phyloP scores from a whole-genome alignment of 495 filamentous ascomycete genomes.

The Penicillium roqueforti region DNA sequence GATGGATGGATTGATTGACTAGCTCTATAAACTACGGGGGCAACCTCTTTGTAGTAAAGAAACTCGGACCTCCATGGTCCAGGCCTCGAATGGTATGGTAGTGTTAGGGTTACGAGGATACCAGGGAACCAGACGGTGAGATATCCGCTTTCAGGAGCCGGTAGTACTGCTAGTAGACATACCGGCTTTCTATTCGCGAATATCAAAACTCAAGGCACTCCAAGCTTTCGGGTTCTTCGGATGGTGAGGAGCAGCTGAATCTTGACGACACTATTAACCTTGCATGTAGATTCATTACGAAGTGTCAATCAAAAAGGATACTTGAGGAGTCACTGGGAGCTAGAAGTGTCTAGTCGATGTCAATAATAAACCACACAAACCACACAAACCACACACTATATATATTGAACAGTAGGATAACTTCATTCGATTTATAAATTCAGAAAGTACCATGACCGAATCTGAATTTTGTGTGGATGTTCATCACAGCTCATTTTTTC shows the following conservation, averaged over 20 bases:
- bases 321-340: not conserved
- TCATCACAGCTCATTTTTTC: not conserved
- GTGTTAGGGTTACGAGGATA: conserved; percentile 7
- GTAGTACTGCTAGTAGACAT: not conserved
- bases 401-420: not conserved
- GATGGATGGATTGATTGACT: not conserved
- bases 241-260: not conserved
- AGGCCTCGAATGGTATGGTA: conserved; percentile 14
- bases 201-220: not conserved
- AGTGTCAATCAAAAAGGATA: not conserved
- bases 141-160: conserved; percentile 16
- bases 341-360: not conserved
- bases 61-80: conserved; percentile 7
- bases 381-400: not conserved
- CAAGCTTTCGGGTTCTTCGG: conserved; percentile 17
- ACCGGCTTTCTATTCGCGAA: not conserved
- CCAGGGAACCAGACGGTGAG: conserved; percentile 5
- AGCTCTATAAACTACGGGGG: not conserved
- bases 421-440: not conserved
- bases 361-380: not conserved
- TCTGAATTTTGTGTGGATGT: not conserved
- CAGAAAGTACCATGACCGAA: not conserved
- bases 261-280: conserved; percentile 5
- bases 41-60: conserved; percentile 3
- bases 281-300: not conserved